A percentile compares a stretch with the other conserved stretches of the same genome.
These are phyloP conservation scores for Hanseniaspora lindneri DNA, from an alignment of 805 yeast species.

Conservation along the genomic window DNA sequence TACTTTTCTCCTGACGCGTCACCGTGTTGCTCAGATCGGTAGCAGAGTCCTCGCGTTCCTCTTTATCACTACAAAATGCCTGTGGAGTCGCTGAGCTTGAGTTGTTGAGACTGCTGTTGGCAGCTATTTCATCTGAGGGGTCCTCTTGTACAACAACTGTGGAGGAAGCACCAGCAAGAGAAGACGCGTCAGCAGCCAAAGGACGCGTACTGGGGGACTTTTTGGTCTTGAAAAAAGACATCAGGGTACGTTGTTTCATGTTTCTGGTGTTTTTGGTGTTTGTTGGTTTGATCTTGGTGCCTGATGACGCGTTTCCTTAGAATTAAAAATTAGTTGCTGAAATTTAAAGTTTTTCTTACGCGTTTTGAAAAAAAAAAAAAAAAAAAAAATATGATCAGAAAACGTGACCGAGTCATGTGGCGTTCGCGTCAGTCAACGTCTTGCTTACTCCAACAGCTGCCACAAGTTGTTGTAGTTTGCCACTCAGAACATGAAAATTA, in stretches of 20 bases:
- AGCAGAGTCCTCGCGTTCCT: neutral
- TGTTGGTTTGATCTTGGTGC: no score
- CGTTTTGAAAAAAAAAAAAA: no score
- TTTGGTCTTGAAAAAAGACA: constrained; percentile 28
- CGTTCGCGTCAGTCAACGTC: no score
- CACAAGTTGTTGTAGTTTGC: no score
- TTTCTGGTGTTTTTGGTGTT: no score
- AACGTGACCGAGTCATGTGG: no score
- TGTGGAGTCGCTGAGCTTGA: constrained; percentile 14
- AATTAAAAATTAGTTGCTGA: no score
- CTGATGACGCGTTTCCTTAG: no score
- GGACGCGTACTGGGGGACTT: neutral
- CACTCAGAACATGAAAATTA: no score
- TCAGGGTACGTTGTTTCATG: constrained; percentile 30
- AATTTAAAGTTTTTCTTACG: no score
- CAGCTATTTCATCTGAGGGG: constrained; percentile 18
- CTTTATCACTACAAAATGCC: constrained; percentile 11
- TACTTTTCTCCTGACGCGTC: constrained; percentile 24
- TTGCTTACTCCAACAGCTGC: no score
- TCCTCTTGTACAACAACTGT: constrained; percentile 18
- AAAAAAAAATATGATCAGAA: no score
- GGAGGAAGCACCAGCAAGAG: neutral
- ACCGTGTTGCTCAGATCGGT: constrained; percentile 4
- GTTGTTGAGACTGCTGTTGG: constrained; percentile 18
- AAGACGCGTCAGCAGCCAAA: neutral